Evolutionary conservation across 164 flowering plant genomes (phyloP), one percentile per base, ranked within the genome.

Genomic region (Magnolia kwangsiensis): DNA sequence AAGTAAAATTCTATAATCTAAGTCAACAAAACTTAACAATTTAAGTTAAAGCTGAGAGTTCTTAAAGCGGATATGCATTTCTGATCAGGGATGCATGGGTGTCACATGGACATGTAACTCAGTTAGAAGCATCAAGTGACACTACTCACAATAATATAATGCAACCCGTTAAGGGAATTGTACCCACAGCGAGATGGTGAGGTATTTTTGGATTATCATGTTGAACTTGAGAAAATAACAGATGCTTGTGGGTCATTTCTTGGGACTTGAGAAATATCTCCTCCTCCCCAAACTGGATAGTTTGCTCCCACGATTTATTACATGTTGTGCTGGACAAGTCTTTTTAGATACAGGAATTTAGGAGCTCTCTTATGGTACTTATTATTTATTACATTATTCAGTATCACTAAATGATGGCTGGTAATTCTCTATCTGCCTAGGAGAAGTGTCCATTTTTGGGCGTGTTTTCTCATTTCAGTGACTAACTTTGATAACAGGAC

Each of bases 111-210:
- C 50, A 75, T 75, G 71, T 51, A 29, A 75, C 72, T 75, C 72
- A 75, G 77, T 68, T 75, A 75, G 77, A 75, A 69, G 77, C 77
- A 68, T 67, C 2, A 27, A 29, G 66, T 24, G 77, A 75, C 51
- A 75, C 51, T 68, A 19, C 65, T 19, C 77, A 75, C 65, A 63
- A 20, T 45, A 55, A 59, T 76, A 67, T 61, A 76, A 27, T 27
- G 72, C 78, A 76, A 69, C 55, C 58, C 65, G n/a, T 58, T 75
- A 61, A 69, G 67, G 69, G 73, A 55, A 76, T 29, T 37, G 55
- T 69, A n/a, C 67, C 59, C 49, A 65, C 23, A 21, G 49, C 50
- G 68, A 69, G 63, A 18, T 67, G 45, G 59, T 59, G 74, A 76
- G 68, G 78, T 76, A 69, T 21, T 70, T 58, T 59, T 76, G 24